Evolutionary conservation across 1,284 basidiomycete species (phyloP).

Genomic region (Ceratobasidium sp.): DNA sequence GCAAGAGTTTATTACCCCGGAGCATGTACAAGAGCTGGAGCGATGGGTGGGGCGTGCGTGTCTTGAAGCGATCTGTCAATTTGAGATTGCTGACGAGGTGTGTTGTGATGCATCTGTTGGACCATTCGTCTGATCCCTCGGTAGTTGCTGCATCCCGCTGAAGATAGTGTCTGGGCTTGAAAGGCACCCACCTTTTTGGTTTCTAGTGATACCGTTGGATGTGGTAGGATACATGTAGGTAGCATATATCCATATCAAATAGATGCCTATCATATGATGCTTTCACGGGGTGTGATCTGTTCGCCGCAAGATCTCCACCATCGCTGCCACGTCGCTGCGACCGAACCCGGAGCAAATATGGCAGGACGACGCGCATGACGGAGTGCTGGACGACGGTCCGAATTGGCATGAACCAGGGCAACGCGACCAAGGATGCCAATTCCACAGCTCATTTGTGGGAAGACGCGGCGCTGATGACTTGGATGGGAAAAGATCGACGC

Average conservation of each 20-base stretch:
- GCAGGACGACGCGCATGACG: constrained; percentile 29
- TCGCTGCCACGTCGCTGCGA: not conserved
- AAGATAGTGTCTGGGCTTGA: constrained; percentile 44
- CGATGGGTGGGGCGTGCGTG: constrained; percentile 69
- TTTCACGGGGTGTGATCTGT: not conserved
- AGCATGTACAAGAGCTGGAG: constrained; percentile 72
- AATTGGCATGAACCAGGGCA: constrained; percentile 13
- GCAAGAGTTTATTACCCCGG: constrained; percentile 80
- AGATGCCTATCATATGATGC: not conserved
- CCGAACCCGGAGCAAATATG: constrained; percentile 7
- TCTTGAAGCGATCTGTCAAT: constrained; percentile 61
- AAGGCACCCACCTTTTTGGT: not conserved
- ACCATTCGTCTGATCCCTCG: not conserved
- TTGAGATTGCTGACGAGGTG: constrained; percentile 44
- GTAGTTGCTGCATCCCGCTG: constrained; percentile 35
- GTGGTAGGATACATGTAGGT: not conserved
- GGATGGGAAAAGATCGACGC: constrained; percentile 44
- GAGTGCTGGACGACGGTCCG: not conserved
- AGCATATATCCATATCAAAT: constrained; percentile 27
- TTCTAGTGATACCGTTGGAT: not conserved
- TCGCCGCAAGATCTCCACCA: not conserved
- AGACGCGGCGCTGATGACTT: constrained; percentile 11
- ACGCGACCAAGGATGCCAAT: not conserved
- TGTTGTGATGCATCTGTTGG: not conserved
- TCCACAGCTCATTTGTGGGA: constrained; percentile 6